Conservation (phyloP, 768 basidiomycete species). For the Suillus occidentalis region DNA sequence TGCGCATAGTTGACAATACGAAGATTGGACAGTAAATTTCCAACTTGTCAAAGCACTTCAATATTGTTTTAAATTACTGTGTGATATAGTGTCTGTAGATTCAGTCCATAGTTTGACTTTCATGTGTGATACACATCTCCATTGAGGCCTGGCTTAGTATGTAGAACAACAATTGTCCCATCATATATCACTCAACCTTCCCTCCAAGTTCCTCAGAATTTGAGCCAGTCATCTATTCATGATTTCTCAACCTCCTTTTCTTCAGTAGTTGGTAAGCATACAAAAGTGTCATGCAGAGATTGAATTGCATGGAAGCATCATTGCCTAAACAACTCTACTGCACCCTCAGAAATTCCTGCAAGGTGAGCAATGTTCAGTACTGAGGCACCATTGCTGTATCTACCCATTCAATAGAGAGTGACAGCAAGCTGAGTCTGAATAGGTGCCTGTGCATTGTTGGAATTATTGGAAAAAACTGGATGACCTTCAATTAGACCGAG, state of each 20-base stretch:
- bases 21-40: conserved; percentile 1
- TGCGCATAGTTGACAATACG: conserved; percentile 1
- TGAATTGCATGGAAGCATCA: conserved; percentile 32
- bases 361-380: conserved; percentile 28
- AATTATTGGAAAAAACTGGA: conserved; percentile 18
- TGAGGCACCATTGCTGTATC: conserved; percentile 27
- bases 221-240: conserved; percentile 35
- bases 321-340: conserved; percentile 30
- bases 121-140: conserved; percentile 37
- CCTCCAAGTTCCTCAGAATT: conserved; percentile 31
- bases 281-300: conserved; percentile 32
- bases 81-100: no score
- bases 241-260: conserved; percentile 37
- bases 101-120: conserved; percentile 34
- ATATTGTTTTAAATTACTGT: not conserved
- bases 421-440: conserved; percentile 32
- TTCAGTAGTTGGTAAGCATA: conserved; percentile 26
- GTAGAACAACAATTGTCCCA: conserved; percentile 34
- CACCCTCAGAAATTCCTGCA: conserved; percentile 25
- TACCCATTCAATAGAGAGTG: conserved; percentile 28
- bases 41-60: not conserved
- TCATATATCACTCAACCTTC: conserved; percentile 39
- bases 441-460: conserved; percentile 29
- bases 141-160: conserved; percentile 26
- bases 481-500: conserved; percentile 31